Evolutionary conservation across 768 basidiomycete species (phyloP).

Genomic region (Cubamyces lactineus): DNA sequence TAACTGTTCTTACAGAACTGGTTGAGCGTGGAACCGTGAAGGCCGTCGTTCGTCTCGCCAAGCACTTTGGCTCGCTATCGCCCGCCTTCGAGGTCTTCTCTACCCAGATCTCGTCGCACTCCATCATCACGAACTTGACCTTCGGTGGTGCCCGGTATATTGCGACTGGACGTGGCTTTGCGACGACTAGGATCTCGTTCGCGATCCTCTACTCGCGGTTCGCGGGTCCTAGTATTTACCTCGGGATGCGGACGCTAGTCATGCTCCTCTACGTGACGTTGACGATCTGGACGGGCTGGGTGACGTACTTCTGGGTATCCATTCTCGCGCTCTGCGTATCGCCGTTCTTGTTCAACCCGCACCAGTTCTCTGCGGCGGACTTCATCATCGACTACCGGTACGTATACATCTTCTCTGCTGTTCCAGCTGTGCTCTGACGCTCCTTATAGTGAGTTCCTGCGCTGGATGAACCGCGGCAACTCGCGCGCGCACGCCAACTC

Average conservation of each 20-base stretch:
- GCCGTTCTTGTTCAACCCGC: slow-evolving; percentile 99
- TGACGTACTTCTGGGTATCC: slow-evolving; percentile 98
- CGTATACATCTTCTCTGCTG: slow-evolving; percentile 29
- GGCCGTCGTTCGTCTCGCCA: slow-evolving; percentile 87
- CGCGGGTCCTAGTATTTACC: slow-evolving; percentile 97
- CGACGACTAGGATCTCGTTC: slow-evolving; percentile 93
- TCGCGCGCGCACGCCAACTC: slow-evolving; percentile 96
- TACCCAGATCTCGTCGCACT: slow-evolving; percentile 97
- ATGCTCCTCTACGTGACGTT: slow-evolving; percentile 94
- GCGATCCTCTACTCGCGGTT: slow-evolving; percentile 96
- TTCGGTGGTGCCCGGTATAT: slow-evolving; percentile 99
- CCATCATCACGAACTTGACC: slow-evolving; percentile 94
- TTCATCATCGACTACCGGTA: slow-evolving; percentile 95
- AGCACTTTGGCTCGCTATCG: slow-evolving; percentile 93
- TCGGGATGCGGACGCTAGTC: slow-evolving; percentile 91
- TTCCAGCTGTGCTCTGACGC: slow-evolving; percentile 10
- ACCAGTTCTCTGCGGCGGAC: slow-evolving; percentile 96
- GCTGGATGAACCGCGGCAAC: slow-evolving; percentile 99
- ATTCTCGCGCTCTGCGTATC: slow-evolving; percentile 90
- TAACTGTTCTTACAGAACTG: slow-evolving; percentile 62
- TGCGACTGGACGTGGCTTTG: slow-evolving; percentile 98
- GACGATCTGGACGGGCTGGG: slow-evolving; percentile 86
- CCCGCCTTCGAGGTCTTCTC: slow-evolving; percentile 98
- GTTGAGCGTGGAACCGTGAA: slow-evolving; percentile 94
- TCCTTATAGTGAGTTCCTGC: slow-evolving; percentile 80